Base-by-base conservation (phyloP, 805 yeast species). In the Saturnispora hagleri region DNA sequence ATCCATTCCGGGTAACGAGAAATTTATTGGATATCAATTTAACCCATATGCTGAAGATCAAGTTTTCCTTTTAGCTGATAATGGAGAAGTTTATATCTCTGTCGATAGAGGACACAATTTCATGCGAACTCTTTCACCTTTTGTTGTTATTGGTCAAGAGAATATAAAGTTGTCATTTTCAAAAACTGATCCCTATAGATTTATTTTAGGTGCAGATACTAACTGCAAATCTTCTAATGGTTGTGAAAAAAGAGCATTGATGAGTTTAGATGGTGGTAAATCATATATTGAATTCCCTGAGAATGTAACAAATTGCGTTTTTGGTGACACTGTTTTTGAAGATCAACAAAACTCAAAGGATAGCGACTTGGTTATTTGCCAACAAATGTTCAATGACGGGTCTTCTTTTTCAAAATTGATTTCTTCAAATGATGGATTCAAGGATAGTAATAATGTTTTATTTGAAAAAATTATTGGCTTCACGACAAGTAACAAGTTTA, bases 391-490 rank as follows among this genome's bases (percentile, higher is more conserved):
- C 13, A 42, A 42, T 20, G 61, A 59, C 20, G 69, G 66, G 20
- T 61, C 70, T 20, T 53, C 54, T 4, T 51, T 55, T 18, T 56
- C 58, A 47, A 54, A 53, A 33, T 51, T 69, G 8, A 53, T 77
- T 12, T 73, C 86, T 1, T 73, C 87, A 6, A 68, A 66, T 1
- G 82, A 87, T 60, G 74, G 68, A 58, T 84, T 82, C 63, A 57
- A 67, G 22, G 58, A 60, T 5, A 70, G 68, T 10, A 66, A 70
- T 5, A 65, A 60, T 13, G 71, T 66, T 0, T 60, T 77, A 3
- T 79, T 84, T 59, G 80, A 79, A 2, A 69, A 75, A 47, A 79
- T 86, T 35, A 77, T 85, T 43, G 97, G 95, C 0, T 82, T 80
- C 57, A 89, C 93, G 18, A 71, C 81, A 34, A 79, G 82, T 18